Evolutionary conservation across 208 protist species (phyloP).

Genomic region (Trypanosoma lewisi): DNA sequence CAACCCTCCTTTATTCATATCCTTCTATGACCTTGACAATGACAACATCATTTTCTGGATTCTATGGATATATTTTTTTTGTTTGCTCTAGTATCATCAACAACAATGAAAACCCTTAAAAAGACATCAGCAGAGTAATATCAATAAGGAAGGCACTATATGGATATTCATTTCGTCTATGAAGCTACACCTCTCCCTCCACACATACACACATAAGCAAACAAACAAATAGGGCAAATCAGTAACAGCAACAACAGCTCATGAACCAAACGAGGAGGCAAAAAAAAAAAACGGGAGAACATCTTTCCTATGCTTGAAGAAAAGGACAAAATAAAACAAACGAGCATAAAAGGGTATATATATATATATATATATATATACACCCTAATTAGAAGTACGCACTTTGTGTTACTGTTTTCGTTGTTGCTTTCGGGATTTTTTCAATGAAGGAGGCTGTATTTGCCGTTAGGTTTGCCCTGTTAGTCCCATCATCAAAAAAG

Average conservation of each 20-base stretch:
- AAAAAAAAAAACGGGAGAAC: slow-evolving; percentile 1
- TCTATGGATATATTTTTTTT: not conserved
- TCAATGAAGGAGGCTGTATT: slow-evolving; percentile 19
- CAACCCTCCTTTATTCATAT: no score
- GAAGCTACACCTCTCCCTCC: no score
- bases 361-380: not conserved
- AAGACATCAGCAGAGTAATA: slow-evolving; percentile 2
- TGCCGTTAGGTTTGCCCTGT: not conserved
- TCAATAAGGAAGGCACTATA: not conserved
- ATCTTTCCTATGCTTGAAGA: not conserved
- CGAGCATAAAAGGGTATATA: not conserved
- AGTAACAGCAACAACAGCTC: no score
- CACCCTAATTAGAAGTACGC: slow-evolving; percentile 45
- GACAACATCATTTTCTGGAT: no score
- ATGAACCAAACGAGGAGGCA: not conserved
- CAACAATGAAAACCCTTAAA: slow-evolving; percentile 21
- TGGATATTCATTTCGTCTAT: not conserved
- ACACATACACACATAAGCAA: no score
- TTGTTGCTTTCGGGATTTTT: not conserved
- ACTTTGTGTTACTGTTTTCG: slow-evolving; percentile 22
- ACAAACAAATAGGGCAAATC: no score
- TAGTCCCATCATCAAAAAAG: slow-evolving; percentile 29
- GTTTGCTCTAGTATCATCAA: not conserved
- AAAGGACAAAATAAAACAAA: slow-evolving; percentile 12
- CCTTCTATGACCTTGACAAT: no score